These are phyloP conservation scores for Pleurotus tuber-regium DNA, from an alignment of 768 basidiomycete genomes.

Conservation along the genomic window DNA sequence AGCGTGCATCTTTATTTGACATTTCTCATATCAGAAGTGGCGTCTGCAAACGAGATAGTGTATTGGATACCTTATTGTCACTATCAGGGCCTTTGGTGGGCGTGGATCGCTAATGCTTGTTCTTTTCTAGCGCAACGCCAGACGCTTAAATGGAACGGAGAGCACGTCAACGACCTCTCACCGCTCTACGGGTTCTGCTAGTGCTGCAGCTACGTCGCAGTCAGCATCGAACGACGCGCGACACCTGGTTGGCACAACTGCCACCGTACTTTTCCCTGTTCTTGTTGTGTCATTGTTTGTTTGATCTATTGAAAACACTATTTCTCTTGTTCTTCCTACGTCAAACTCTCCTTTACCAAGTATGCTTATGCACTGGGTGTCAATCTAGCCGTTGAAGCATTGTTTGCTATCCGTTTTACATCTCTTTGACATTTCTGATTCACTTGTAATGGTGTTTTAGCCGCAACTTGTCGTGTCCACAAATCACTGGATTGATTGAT, in stretches of 20 bases:
- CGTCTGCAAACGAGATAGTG: no score
- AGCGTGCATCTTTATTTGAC: slow-evolving; percentile 16
- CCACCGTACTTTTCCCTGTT: not conserved
- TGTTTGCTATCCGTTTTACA: not conserved
- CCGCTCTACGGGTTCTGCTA: not conserved
- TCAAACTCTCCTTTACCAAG: not conserved
- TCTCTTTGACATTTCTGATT: not conserved
- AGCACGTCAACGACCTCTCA: slow-evolving; percentile 14
- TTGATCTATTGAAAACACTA: not conserved
- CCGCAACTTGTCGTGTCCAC: not conserved
- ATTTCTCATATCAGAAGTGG: not conserved
- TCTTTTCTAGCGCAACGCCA: slow-evolving; percentile 49
- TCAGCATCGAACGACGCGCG: not conserved
- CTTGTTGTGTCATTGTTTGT: not conserved
- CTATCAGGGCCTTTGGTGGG: no score
- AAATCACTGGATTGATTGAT: no score
- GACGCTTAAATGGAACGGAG: slow-evolving; percentile 52
- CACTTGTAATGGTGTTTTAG: not conserved
- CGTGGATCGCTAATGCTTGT: no score
- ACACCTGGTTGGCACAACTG: not conserved
- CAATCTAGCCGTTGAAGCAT: not conserved
- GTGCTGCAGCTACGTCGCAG: slow-evolving; percentile 2
- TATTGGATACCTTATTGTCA: no score
- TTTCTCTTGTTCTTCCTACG: not conserved
- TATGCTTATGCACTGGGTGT: not conserved